Conservation (phyloP, 768 basidiomycete species). For the Phaeolepiota aurea region DNA sequence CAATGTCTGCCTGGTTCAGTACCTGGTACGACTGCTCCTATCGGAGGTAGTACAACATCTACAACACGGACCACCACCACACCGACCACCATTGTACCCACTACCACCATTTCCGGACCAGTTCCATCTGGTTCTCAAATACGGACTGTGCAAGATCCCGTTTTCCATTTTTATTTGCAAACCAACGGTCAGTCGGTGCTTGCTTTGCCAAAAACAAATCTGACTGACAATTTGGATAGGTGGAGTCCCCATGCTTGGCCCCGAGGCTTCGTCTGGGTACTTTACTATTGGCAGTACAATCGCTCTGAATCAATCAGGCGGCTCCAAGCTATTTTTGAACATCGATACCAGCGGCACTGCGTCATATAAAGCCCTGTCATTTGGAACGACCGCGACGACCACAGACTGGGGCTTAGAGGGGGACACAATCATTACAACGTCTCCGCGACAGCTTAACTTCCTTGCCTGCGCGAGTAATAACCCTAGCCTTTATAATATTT, state of each 20-base stretch:
- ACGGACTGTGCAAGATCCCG: constrained; percentile 41
- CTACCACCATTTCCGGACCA: constrained; percentile 24
- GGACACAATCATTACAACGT: constrained; percentile 49
- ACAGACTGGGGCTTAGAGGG: constrained; percentile 51
- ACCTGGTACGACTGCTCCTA: constrained; percentile 5
- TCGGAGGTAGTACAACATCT: constrained; percentile 9
- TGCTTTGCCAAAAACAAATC: too few species aligned
- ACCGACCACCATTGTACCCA: constrained; percentile 10
- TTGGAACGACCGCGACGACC: constrained; percentile 37
- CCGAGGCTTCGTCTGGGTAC: constrained; percentile 39
- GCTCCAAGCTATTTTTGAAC: constrained; percentile 40
- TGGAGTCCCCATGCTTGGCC: constrained; percentile 41
- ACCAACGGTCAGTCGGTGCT: constrained; percentile 24
- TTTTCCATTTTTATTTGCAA: constrained; percentile 52
- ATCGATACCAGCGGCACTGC: constrained; percentile 30
- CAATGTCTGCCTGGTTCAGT: constrained; percentile 39
- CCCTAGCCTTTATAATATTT: constrained; percentile 33
- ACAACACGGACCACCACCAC: constrained; percentile 18
- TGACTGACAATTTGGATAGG: constrained; percentile 25
- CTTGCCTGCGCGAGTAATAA: constrained; percentile 38
- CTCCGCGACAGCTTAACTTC: constrained; percentile 46
- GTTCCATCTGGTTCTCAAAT: constrained; percentile 39
- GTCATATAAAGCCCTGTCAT: constrained; percentile 39
- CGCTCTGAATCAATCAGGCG: constrained; percentile 30
- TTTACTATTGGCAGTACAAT: constrained; percentile 44